phyloP scores from a whole-genome alignment of 2,329 filamentous ascomycete species.

The Aureobasidium zeae region DNA sequence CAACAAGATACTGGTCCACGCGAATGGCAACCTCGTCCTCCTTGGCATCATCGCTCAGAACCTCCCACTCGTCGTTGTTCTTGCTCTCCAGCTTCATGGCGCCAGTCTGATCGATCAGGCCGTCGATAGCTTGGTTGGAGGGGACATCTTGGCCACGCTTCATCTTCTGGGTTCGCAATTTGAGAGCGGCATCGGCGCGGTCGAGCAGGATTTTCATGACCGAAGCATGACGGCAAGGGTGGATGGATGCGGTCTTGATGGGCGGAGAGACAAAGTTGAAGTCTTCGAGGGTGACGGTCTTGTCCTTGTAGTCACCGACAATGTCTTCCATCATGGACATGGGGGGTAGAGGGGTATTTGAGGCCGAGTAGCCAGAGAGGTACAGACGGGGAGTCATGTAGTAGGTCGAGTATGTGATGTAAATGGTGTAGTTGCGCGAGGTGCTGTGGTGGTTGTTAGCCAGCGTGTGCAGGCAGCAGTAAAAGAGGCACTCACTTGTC shows the following conservation, averaged over 20 bases:
- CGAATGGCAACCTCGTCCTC: conserved; percentile 69
- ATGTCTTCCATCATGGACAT: conserved; percentile 94
- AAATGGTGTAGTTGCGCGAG: conserved; percentile 90
- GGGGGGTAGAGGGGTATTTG: conserved; percentile 62
- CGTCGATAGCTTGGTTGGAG: conserved; percentile 63
- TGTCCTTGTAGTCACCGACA: conserved; percentile 93
- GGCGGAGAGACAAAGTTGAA: conserved; percentile 89
- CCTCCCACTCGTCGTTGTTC: conserved; percentile 54
- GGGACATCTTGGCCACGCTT: conserved; percentile 42
- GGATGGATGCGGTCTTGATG: conserved; percentile 92
- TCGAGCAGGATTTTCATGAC: conserved; percentile 98
- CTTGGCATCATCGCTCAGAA: conserved; percentile 45
- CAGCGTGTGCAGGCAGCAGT: neutral
- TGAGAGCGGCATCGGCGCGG: conserved; percentile 85
- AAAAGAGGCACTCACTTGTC: conserved; percentile 42
- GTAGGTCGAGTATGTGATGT: conserved; percentile 96
- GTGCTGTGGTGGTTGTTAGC: conserved; percentile 46
- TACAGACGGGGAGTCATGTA: conserved; percentile 94
- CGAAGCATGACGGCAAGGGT: conserved; percentile 92
- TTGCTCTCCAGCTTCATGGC: conserved; percentile 44
- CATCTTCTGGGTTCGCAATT: conserved; percentile 76
- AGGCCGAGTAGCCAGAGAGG: conserved; percentile 69
- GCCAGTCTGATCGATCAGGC: conserved; percentile 71
- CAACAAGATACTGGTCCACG: conserved; percentile 81
- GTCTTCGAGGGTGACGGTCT: conserved; percentile 95